Conservation (phyloP, 768 basidiomycete genomes). For the Tephrocybe sp. region DNA sequence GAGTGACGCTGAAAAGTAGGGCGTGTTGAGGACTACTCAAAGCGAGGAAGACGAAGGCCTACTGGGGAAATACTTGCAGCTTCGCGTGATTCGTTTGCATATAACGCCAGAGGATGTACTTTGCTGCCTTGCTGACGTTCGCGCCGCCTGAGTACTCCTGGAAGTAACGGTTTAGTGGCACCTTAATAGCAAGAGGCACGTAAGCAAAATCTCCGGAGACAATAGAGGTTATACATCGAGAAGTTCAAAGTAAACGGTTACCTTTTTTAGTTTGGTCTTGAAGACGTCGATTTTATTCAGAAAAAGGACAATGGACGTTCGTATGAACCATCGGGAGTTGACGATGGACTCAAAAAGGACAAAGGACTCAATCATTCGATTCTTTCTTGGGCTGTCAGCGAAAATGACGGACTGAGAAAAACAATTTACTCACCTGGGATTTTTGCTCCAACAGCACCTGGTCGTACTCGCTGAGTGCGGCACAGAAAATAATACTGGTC, state of each 20-base stretch:
- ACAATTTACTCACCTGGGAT: conserved; percentile 47
- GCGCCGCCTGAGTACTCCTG: conserved; percentile 86
- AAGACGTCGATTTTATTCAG: conserved; percentile 95
- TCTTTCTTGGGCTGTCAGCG: too few species aligned
- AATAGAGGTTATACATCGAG: too few species aligned
- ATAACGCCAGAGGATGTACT: conserved; percentile 93
- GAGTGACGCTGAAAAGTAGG: conserved; percentile 11
- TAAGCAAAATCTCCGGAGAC: too few species aligned
- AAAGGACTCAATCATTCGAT: conserved; percentile 91
- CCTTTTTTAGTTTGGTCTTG: conserved; percentile 64
- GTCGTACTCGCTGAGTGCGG: conserved; percentile 71
- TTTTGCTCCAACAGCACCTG: conserved; percentile 69
- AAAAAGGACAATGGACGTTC: conserved; percentile 90
- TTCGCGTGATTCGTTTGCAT: conserved; percentile 87
- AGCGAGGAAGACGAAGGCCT: conserved; percentile 25
- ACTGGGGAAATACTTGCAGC: conserved; percentile 91
- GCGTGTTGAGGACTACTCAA: not conserved
- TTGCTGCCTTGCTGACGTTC: conserved; percentile 92
- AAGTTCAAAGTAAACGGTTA: conserved; percentile 30
- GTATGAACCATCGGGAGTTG: conserved; percentile 73
- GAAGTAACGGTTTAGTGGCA: conserved; percentile 76
- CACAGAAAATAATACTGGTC: conserved; percentile 71
- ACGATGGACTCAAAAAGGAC: conserved; percentile 67
- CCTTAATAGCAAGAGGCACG: conserved; percentile 31
- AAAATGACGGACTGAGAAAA: too few species aligned